Base-by-base conservation (phyloP, 805 yeast species). In the baker's yeast (Saccharomyces cerevisiae) region DNA sequence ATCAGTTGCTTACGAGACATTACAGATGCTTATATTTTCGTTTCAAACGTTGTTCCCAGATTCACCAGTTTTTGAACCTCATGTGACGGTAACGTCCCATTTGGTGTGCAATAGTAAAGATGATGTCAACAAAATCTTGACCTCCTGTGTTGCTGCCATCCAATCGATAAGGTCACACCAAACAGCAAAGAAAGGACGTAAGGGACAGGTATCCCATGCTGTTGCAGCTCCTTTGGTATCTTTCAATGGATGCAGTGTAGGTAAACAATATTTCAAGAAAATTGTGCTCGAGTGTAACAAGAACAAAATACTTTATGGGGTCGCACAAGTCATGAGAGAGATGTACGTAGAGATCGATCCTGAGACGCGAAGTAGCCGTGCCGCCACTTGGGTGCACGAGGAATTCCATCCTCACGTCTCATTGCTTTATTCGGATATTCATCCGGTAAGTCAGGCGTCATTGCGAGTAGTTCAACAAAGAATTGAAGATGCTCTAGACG, bases 331-430 rank as follows among this genome's bases (percentile, higher is more conserved):
- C 6, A 81, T 82, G 54, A 69, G 85, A 43, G 86, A 82, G 61
- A 65, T 82, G 51, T 82, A 79, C 61, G 84, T 80, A 10, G 56
- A 65, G 31, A 57, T 60, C 10, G 59, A 61, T 21, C 61, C 62
- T 11, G 54, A 60, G 4, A 67, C 73, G 53, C 73, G 75, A 6
- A 71, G 76, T 30, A 62, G 64, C 47, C 73, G 77, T 32, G 83
- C 89, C 0, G 74, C 70, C 6, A 74, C 74, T 27, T 86, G 92
- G 91, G 77, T 79, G 4, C 57, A 56, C 13, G 62, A 69, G 3
- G 85, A 82, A 52, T 87, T 74, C 63, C 81, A 79, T 51, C 95
- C 96, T 1, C 96, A 87, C 65, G 72, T 87, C 17, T 84, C 90
- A 6, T 69, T 87, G 53, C 82, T 82, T 4, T 87, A 87, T 67